These are phyloP conservation scores for Aureobasidium sp. DNA, from an alignment of 2,329 filamentous ascomycete genomes.

Conservation along the genomic window DNA sequence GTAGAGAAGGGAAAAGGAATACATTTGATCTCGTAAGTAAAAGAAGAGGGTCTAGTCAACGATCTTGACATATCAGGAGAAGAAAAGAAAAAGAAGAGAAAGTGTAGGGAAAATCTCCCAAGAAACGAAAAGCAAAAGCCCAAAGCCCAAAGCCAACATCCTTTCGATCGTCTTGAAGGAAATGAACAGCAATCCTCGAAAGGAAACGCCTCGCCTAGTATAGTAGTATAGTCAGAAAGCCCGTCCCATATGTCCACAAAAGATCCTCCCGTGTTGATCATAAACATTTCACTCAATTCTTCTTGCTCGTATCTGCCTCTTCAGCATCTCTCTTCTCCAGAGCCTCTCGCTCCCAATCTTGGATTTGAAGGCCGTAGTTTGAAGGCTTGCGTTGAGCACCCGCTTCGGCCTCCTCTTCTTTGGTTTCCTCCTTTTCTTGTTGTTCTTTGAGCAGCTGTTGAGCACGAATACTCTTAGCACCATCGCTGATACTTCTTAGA, in stretches of 20 bases:
- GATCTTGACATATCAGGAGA: not conserved
- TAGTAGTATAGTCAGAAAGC: not conserved
- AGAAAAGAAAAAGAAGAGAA: not conserved
- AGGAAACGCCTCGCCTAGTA: not conserved
- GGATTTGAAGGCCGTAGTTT: constrained; percentile 10
- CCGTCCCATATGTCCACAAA: constrained; percentile 2
- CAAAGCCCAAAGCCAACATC: not conserved
- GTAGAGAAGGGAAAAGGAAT: not conserved
- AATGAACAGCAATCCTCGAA: not conserved
- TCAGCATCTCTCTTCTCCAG: constrained; percentile 8
- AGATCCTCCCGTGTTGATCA: not conserved
- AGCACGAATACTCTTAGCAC: constrained; percentile 16
- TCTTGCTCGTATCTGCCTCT: not conserved
- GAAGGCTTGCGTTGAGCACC: constrained; percentile 5
- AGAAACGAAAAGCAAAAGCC: not conserved
- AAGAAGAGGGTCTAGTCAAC: not conserved
- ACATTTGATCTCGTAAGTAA: not conserved
- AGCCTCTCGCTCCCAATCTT: constrained; percentile 13
- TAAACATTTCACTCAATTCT: not conserved
- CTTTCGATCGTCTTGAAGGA: not conserved
- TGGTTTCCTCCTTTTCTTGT: not conserved
- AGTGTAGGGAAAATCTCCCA: not conserved
- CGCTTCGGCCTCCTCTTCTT: not conserved
- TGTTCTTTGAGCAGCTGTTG: not conserved
- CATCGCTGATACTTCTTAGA: constrained; percentile 29